Percentiles rank a stretch among this genome's conserved stretches.
These are phyloP conservation scores for Jackrogersella minutella DNA, from an alignment of 495 filamentous ascomycete genomes.

Conservation along the genomic window DNA sequence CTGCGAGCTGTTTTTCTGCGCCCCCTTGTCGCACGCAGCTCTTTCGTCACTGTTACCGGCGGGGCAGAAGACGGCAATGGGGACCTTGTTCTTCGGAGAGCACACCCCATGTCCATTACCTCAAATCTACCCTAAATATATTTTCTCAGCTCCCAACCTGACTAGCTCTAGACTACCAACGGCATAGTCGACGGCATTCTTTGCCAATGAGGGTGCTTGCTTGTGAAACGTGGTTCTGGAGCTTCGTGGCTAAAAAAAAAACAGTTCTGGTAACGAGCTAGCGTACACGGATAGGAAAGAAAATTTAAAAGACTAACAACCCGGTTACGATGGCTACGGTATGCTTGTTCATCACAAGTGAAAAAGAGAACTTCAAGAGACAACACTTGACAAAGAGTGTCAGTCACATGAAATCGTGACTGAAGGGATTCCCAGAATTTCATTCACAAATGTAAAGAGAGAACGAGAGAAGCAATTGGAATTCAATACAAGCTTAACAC, in stretches of 20 bases:
- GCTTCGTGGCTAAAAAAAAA: neutral
- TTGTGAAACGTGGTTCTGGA: constrained; percentile 26
- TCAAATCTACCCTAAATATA: no score
- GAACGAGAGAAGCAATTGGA: no score
- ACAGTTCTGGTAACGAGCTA: no score
- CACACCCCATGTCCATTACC: neutral
- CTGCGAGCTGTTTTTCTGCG: no score
- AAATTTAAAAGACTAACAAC: neutral
- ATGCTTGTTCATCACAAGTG: no score
- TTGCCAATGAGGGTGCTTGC: constrained; percentile 27
- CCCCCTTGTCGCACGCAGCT: no score
- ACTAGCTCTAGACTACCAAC: constrained; percentile 7
- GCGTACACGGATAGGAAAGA: neutral
- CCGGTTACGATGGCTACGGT: no score
- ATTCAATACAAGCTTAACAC: neutral
- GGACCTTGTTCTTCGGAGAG: neutral
- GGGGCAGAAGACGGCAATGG: constrained; percentile 7
- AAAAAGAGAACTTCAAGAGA: neutral
- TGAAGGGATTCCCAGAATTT: no score
- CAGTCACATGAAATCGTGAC: neutral
- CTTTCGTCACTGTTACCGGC: constrained; percentile 27
- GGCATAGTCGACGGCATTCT: neutral
- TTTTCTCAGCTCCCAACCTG: neutral
- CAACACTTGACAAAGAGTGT: neutral
- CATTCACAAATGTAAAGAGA: no score